Evolutionary conservation across 2,329 filamentous ascomycete species (phyloP), one percentile per base, ranked within the genome.

Genomic region (Aspergillus tamarii): DNA sequence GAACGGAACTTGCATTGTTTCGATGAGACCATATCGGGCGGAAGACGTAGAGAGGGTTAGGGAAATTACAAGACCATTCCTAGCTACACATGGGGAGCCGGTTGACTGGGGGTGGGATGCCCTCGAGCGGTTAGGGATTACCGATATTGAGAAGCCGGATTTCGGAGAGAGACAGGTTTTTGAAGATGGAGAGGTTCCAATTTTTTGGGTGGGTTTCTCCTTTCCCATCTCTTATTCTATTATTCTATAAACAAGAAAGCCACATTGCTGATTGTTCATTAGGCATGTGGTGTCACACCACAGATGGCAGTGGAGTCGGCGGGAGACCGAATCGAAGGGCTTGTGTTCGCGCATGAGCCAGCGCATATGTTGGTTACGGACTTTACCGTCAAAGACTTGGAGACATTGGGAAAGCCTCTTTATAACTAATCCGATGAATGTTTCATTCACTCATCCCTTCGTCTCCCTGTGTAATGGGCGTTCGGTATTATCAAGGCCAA

Each of bases 231-330:
- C 6, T 11, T 11, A 32, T 36, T 36, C 26, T 4, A 1, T 45
- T 48, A 26, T 61, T 23, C 26, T 28, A 41, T 53, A 14, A 54
- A 12, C 28, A 39, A 36, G 11, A 14, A 4, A n/a, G 8, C 5
- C 76, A 23, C 76, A 80, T 36, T 11, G 14, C 32, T 85, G 0
- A 82, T 88, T 39, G 86, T 84, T 0, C 82, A 16, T 11, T 86
- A 88, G 87, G 88, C 86, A 0, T 90, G 88, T 70, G 88, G 88
- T 39, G 87, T 90, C 12, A 90, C 88, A 43, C 87, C 88, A 1
- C 88, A 90, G 70, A 84, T 88, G 70, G 87, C 87, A 16, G 85
- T 90, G 1, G 84, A 88, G 81, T 80, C 78, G 62, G 85, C 86
- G 6, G 66, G 70, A 16, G 57, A 68, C 9, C 76, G 73, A 9